Base-by-base conservation (phyloP, 2,329 filamentous ascomycete genomes). In the Neonectria sp. region DNA sequence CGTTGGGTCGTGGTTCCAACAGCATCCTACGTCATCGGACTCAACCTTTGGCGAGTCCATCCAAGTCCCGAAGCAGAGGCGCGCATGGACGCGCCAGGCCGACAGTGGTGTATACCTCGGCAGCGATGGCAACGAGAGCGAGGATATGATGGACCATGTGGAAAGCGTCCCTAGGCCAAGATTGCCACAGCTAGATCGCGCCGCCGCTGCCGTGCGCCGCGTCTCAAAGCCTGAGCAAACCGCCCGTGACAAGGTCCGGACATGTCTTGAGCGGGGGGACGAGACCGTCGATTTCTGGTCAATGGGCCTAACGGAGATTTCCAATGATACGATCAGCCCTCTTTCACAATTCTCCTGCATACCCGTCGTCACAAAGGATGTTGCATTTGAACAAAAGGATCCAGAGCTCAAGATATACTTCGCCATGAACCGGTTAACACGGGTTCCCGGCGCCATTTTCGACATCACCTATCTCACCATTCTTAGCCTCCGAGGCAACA, bases 81-180 rank as follows among this genome's bases (percentile, higher is more conserved):
- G 89, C 45, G 83, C 83, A 15, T 82, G 92, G 60, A 82, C 84
- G 72, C 85, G 89, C 58, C 88, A 91, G 71, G 81, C 88, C 64
- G 92, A 94, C 79, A 93, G 91, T 77, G 91, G 90, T 57, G 87
- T 94, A 3, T 94, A 87, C 80, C 86, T 94, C 82, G 89, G 86
- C 4, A 91, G 89, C 68, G 91, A 92, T 65, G 80, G 76, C 35
- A 80, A 83, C 12, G 86, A 88, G 58, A 80, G 81, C 17, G 83
- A 85, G 27, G 82, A 84, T 31, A 60, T 77, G 27, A 63, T 79
- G 55, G 81, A 82, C 4, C 71, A 70, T 3, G 68, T 82, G 11
- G 77, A 79, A 29, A 58, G 74, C n/a, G 73, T 79, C 27, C 67
- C 75, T 6, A 77, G 78, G 63, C 71, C 81, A 37, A 82, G 76